phyloP scores from a whole-genome alignment of 176 grass and related monocot genomes.

The Carex kokanica region DNA sequence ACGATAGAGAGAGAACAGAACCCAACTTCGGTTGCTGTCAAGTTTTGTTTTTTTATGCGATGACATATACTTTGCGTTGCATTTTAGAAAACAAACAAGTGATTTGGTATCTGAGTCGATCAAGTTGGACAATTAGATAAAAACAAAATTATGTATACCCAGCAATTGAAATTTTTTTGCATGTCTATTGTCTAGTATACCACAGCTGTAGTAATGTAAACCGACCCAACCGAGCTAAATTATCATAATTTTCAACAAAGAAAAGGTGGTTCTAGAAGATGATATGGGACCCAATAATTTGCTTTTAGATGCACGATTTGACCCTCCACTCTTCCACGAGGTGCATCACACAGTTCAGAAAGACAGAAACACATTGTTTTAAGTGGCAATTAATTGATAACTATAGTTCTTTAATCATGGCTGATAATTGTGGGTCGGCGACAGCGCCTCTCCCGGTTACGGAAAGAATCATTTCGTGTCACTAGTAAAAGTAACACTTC shows the following conservation, averaged over 20 bases:
- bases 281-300: background rate
- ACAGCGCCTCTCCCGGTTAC: background rate
- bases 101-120: background rate
- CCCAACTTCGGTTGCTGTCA: background rate
- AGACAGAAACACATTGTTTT: background rate
- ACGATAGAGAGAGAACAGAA: background rate
- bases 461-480: background rate
- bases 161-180: too few species aligned
- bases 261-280: background rate
- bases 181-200: too few species aligned
- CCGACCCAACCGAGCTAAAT: too few species aligned
- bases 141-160: background rate
- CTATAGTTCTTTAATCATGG: conserved; percentile 6
- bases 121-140: background rate
- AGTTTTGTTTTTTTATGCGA: background rate
- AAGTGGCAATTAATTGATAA: background rate
- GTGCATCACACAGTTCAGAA: background rate
- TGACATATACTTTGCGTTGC: background rate
- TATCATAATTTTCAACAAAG: background rate
- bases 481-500: background rate
- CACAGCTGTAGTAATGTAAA: too few species aligned
- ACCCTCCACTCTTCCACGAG: background rate
- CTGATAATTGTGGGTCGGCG: background rate
- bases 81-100: background rate
- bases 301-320: background rate